phyloP scores from a whole-genome alignment of 768 basidiomycete species.

The Cubamyces sp. region DNA sequence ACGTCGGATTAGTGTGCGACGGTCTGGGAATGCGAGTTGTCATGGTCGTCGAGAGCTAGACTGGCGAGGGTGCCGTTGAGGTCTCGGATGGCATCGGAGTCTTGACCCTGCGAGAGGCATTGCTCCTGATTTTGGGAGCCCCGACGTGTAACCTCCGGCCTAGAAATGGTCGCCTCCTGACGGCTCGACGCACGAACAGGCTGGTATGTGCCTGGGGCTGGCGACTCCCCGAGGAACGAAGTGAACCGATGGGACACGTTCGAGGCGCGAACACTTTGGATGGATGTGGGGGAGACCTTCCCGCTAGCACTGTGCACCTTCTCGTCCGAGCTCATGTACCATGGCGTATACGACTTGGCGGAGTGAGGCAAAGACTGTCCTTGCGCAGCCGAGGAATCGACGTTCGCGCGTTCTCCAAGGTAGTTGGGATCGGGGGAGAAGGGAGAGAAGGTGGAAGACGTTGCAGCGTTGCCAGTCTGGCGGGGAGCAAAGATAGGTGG shows the following conservation, averaged over 20 bases:
- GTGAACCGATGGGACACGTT: constrained; percentile 51
- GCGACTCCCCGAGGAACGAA: constrained; percentile 48
- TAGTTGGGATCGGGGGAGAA: constrained; percentile 79
- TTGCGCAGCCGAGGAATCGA: constrained; percentile 42
- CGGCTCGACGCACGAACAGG: constrained; percentile 47
- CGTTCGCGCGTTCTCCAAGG: constrained; percentile 40
- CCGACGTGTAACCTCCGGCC: constrained; percentile 28
- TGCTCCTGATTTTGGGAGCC: constrained; percentile 29
- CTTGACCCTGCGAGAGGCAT: constrained; percentile 32
- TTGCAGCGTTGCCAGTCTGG: constrained; percentile 18
- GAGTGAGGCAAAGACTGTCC: constrained; percentile 51
- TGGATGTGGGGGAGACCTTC: constrained; percentile 48
- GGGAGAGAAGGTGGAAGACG: constrained; percentile 56
- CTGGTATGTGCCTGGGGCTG: constrained; percentile 31
- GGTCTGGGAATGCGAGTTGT: constrained; percentile 26
- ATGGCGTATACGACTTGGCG: constrained; percentile 54
- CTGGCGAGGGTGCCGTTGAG: constrained; percentile 79
- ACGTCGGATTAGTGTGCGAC: constrained; percentile 4
- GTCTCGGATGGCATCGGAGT: constrained; percentile 63
- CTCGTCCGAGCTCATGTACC: constrained; percentile 50
- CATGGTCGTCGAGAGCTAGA: constrained; percentile 59
- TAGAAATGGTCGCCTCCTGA: constrained; percentile 37
- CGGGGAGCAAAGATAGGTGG: constrained; percentile 25
- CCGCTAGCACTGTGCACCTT: constrained; percentile 39
- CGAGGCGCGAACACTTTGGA: constrained; percentile 40